Evolutionary conservation across 192 early-diverging fungal genomes (phyloP).

Genomic region (Rhizoclosmatium sp.): DNA sequence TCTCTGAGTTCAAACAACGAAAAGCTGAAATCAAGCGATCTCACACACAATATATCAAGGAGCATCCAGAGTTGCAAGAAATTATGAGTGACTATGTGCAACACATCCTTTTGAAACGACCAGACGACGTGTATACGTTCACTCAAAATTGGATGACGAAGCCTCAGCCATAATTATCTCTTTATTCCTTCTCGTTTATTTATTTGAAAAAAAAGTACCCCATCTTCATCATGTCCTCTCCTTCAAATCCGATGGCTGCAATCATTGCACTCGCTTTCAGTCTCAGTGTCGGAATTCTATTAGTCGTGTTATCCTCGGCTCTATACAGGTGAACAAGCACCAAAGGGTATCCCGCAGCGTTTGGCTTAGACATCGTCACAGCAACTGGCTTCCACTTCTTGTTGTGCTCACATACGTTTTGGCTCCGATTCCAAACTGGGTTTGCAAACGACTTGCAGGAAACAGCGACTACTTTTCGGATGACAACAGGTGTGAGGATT

Average conservation of each 20-base stretch:
- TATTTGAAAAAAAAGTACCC: too few species aligned
- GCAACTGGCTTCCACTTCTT: slow-evolving; percentile 95
- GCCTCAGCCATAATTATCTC: neutral
- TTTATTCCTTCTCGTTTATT: neutral
- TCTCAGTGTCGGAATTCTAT: slow-evolving; percentile 88
- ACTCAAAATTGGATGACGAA: slow-evolving; percentile 40
- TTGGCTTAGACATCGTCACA: slow-evolving; percentile 35
- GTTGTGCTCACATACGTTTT: slow-evolving; percentile 93
- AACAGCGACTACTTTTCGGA: slow-evolving; percentile 50
- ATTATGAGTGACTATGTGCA: slow-evolving; percentile 61
- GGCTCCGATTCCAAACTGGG: slow-evolving; percentile 90
- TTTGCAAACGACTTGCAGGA: slow-evolving; percentile 77
- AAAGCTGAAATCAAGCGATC: slow-evolving; percentile 48
- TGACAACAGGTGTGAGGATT: slow-evolving; percentile 68
- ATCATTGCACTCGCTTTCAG: slow-evolving; percentile 92
- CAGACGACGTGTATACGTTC: slow-evolving; percentile 56
- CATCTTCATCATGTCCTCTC: slow-evolving; percentile 13
- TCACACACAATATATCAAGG: slow-evolving; percentile 41
- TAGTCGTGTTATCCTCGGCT: slow-evolving; percentile 95
- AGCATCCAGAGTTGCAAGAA: slow-evolving; percentile 53
- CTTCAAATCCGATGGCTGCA: slow-evolving; percentile 53
- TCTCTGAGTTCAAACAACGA: slow-evolving; percentile 50
- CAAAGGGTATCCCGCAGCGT: neutral
- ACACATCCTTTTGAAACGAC: slow-evolving; percentile 53
- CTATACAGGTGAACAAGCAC: slow-evolving; percentile 73